These are phyloP conservation scores for Microcyclosporella mali DNA, from an alignment of 2,329 filamentous ascomycete genomes.

Conservation along the genomic window DNA sequence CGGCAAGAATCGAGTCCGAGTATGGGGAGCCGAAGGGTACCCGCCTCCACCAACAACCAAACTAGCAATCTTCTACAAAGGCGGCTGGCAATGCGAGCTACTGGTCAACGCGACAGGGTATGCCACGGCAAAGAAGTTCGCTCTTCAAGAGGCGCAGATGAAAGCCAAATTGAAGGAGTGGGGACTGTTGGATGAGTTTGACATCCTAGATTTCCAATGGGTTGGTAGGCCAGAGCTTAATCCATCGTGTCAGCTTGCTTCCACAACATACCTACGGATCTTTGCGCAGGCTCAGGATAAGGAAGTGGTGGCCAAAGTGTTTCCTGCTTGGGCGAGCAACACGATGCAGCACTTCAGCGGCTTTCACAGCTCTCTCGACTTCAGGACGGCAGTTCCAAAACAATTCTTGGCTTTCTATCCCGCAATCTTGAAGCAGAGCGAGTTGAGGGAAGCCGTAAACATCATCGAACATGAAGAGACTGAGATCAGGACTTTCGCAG, in stretches of 20 bases:
- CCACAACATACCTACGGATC: slow-evolving; percentile 38
- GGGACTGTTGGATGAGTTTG: slow-evolving; percentile 21
- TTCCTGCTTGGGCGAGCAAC: slow-evolving; percentile 19
- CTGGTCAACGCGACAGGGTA: slow-evolving; percentile 39
- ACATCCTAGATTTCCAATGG: slow-evolving; percentile 23
- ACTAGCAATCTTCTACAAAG: slow-evolving; percentile 39
- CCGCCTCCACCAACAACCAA: slow-evolving; percentile 48
- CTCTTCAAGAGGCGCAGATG: slow-evolving; percentile 39
- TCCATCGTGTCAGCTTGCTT: slow-evolving; percentile 36
- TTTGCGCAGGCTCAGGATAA: slow-evolving; percentile 30
- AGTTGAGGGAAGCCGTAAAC: slow-evolving; percentile 20
- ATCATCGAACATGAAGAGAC: slow-evolving; percentile 16
- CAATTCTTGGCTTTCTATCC: slow-evolving; percentile 25
- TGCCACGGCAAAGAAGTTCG: slow-evolving; percentile 40
- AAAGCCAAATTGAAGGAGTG: slow-evolving; percentile 32
- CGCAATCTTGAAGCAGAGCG: slow-evolving; percentile 17
- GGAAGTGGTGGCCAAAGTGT: slow-evolving; percentile 17
- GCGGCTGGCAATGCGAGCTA: slow-evolving; percentile 42
- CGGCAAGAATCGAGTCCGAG: slow-evolving; percentile 42
- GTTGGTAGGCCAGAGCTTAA: slow-evolving; percentile 30
- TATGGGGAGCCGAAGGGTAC: slow-evolving; percentile 40
- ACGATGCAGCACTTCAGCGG: slow-evolving; percentile 25
- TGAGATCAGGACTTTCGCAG: slow-evolving; percentile 15
- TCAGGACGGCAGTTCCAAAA: slow-evolving; percentile 20
- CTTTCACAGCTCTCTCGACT: slow-evolving; percentile 22